A percentile compares a stretch with the other conserved stretches of the same genome.
These are phyloP conservation scores for Hirschfeldia incana DNA, from an alignment of 345 rosid species.

Conservation along the genomic window DNA sequence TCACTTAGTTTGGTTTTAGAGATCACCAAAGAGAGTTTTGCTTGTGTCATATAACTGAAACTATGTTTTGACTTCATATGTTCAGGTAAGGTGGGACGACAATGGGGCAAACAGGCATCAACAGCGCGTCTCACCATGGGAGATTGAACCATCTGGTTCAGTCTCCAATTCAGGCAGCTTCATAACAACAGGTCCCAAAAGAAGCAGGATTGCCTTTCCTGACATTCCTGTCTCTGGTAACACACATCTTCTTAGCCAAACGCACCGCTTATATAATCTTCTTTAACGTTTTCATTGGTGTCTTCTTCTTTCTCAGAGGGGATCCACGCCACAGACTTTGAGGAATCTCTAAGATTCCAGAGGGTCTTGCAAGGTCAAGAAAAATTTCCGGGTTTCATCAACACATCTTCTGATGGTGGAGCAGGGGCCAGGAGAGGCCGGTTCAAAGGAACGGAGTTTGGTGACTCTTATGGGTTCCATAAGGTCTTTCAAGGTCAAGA, in stretches of 20 bases:
- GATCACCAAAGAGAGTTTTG: not conserved
- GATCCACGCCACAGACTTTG: constrained; percentile 73
- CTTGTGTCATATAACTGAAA: constrained; percentile 4
- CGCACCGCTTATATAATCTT: not conserved
- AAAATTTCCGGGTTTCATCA: constrained; percentile 61
- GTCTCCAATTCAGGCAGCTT: constrained; percentile 55
- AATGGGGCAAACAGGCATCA: constrained; percentile 56
- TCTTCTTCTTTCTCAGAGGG: constrained; percentile 55
- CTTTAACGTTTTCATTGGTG: not conserved
- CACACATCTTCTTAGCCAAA: not conserved
- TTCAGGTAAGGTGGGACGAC: constrained; percentile 94
- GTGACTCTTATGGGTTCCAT: constrained; percentile 67
- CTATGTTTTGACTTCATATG: constrained; percentile 15
- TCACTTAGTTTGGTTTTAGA: not conserved
- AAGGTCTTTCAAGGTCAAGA: constrained; percentile 99
- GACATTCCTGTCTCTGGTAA: constrained; percentile 73
- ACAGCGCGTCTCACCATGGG: constrained; percentile 93
- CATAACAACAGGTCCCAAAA: constrained; percentile 63
- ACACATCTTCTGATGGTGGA: constrained; percentile 52
- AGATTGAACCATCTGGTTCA: constrained; percentile 73
- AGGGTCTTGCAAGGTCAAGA: constrained; percentile 99
- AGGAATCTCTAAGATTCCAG: constrained; percentile 90
- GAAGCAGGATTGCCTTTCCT: constrained; percentile 78
- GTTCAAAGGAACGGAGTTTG: constrained; percentile 55
- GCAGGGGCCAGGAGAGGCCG: constrained; percentile 46